Evolutionary conservation across 495 filamentous ascomycete genomes (phyloP), one percentile per base, ranked within the genome.

Genomic region (Jackrogersella minutella): DNA sequence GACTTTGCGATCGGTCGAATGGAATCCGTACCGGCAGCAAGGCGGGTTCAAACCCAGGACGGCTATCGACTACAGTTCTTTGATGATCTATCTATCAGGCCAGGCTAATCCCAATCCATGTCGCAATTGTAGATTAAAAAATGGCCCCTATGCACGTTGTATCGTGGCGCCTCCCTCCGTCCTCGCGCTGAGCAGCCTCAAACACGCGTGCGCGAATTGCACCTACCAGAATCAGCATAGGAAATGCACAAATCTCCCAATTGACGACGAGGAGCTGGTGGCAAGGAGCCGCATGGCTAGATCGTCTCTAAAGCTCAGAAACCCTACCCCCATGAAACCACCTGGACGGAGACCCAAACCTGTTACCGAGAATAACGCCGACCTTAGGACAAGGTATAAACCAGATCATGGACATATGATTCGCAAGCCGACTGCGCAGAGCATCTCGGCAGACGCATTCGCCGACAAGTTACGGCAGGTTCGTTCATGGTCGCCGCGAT

Each of bases 61-160:
- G 3, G 19, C 68, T 17, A 26, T 60, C 31, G 71, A 73, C 55
- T 69, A 52, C 43, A 63, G 68, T 37, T 66, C 71, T 26, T 37
- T 71, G 28, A 66, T 73, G 71, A 73, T 73, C 24, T 73, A 73
- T 30, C n/a, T 73, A 44, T 71, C 64, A 1, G 71, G 71, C 10
- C 64, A 73, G 26, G 54, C 71, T 30, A 73, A 69, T 28, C 64
- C 68, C 1, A 66, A 71, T 21, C 71, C 71, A 30, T 73, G 71
- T 39, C 57, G 64, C 2, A 66, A 71, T n/a, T 73, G 71, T 33
- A 39, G 62, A 0, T 37, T 66, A n/a, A 66, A 26, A 19, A 71
- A 71, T 46, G 68, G 71, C 2, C 71, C 64, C 26, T 73, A 37
- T 26, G 49, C 61, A 19, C 68, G 39, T 16, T 73, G 71, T 28